Conservation (phyloP, 108 stramenopile genomes). For the Nitzschia inconspicua region DNA sequence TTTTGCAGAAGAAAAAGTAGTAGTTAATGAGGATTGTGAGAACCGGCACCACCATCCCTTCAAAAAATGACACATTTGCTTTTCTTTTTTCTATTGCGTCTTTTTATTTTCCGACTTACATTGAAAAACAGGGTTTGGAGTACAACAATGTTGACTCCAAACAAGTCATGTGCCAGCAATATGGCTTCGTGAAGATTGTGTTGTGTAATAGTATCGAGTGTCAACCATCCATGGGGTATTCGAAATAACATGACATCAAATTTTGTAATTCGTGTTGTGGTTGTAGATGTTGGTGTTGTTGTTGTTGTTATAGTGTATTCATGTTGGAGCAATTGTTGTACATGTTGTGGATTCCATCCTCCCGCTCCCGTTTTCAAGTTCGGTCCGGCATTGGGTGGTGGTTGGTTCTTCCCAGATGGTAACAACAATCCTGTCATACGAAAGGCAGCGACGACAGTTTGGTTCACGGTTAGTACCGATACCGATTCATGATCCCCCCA, state of each 20-base stretch:
- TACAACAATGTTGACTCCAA: constrained; percentile 35
- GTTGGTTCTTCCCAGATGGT: not conserved
- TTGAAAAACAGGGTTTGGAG: constrained; percentile 16
- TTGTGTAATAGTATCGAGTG: constrained; percentile 19
- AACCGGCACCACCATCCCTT: too few relatives aligned
- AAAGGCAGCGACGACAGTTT: constrained; percentile 7
- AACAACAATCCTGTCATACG: constrained; percentile 13
- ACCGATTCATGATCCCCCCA: constrained; percentile 13
- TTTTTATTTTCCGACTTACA: too few relatives aligned
- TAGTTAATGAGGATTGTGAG: not conserved
- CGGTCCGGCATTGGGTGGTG: constrained; percentile 3
- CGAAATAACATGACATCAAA: constrained; percentile 42
- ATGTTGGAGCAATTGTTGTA: constrained; percentile 1
- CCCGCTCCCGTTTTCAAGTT: not conserved
- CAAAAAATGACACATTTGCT: too few relatives aligned
- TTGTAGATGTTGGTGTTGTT: not conserved
- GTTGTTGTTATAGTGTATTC: not conserved
- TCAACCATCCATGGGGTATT: constrained; percentile 47
- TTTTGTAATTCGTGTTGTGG: not conserved
- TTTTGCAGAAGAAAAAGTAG: not conserved
- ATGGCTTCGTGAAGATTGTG: constrained; percentile 29
- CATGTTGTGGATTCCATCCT: not conserved
- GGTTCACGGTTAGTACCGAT: not conserved
- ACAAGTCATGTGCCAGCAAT: constrained; percentile 23
- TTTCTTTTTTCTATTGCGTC: too few relatives aligned